Evolutionary conservation across 208 protist genomes (phyloP).

Genomic region (Novymonas esmeraldas): DNA sequence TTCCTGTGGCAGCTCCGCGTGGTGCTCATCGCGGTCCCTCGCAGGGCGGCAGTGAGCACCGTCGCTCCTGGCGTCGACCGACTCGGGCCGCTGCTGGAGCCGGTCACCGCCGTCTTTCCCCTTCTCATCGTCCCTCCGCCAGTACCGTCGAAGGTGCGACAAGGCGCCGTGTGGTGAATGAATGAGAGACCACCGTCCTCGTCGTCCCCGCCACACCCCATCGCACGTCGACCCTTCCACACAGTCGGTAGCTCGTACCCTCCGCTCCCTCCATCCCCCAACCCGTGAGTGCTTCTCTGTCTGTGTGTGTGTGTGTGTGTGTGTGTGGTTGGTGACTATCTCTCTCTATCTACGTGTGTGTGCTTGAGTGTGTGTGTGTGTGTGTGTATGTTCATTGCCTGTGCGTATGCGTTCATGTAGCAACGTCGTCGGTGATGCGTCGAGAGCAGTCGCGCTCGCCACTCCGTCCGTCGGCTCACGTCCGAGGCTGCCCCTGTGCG

Average conservation of each 20-base stretch:
- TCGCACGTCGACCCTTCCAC: no score
- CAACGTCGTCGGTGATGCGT: no score
- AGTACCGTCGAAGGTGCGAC: conserved; percentile 14
- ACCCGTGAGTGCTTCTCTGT: no score
- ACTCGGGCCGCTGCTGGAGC: conserved; percentile 27
- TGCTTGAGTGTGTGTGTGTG: background rate
- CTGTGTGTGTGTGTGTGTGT: background rate
- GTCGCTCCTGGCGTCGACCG: conserved; percentile 7
- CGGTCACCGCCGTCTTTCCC: conserved; percentile 22
- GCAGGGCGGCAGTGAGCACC: conserved; percentile 14
- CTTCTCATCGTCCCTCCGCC: conserved; percentile 26
- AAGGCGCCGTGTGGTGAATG: conserved; percentile 11
- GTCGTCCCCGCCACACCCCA: no score
- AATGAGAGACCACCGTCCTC: no score
- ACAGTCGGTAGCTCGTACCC: background rate
- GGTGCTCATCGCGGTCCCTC: conserved; percentile 21
- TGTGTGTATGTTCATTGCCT: background rate
- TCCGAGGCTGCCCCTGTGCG: no score
- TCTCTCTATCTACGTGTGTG: no score
- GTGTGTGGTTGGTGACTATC: background rate
- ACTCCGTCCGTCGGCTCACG: no score
- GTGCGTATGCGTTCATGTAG: no score
- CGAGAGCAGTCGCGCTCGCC: no score
- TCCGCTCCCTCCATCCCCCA: background rate
- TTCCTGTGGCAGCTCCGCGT: conserved; percentile 36